A percentile compares a stretch with the other conserved stretches of the same genome.
phyloP scores from a whole-genome alignment of 2,329 filamentous ascomycete species.

The Microsporum ferrugineum region DNA sequence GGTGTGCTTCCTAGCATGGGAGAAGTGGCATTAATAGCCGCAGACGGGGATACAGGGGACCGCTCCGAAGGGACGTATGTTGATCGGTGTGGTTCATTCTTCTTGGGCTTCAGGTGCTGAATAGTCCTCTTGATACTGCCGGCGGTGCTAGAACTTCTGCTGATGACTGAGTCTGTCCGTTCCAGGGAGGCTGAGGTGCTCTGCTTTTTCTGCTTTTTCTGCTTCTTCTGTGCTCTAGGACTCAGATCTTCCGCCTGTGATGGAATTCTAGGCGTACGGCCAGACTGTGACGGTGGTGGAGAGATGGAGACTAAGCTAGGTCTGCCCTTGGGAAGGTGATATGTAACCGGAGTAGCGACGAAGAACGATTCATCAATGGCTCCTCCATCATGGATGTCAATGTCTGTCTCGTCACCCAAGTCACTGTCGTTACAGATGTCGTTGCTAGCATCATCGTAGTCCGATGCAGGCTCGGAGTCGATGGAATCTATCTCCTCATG shows the following conservation, averaged over 20 bases:
- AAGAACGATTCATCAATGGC: slow-evolving; percentile 10
- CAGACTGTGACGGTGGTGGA: slow-evolving; percentile 1
- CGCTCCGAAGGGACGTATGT: background rate
- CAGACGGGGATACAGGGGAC: background rate
- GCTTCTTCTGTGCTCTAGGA: slow-evolving; percentile 5
- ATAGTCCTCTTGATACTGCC: slow-evolving; percentile 9
- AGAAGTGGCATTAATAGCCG: background rate
- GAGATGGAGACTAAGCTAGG: slow-evolving; percentile 15
- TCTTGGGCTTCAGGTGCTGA: slow-evolving; percentile 6
- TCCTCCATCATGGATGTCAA: background rate
- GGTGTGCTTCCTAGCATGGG: background rate
- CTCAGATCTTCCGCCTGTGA: background rate
- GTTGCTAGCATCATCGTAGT: slow-evolving; percentile 8
- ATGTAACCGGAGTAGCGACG: slow-evolving; percentile 14
- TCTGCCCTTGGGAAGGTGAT: slow-evolving; percentile 11
- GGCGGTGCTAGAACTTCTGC: background rate
- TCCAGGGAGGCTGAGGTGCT: background rate
- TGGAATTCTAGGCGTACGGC: background rate
- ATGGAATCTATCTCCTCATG: slow-evolving; percentile 10
- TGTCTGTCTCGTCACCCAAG: background rate
- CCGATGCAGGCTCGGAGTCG: slow-evolving; percentile 12
- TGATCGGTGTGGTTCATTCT: slow-evolving; percentile 10
- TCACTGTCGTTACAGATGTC: background rate
- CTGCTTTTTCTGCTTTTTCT: slow-evolving; percentile 11
- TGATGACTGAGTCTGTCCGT: background rate